Evolutionary conservation across 805 yeast species (phyloP).

Genomic region (Wickerhamomyces ciferrii): DNA sequence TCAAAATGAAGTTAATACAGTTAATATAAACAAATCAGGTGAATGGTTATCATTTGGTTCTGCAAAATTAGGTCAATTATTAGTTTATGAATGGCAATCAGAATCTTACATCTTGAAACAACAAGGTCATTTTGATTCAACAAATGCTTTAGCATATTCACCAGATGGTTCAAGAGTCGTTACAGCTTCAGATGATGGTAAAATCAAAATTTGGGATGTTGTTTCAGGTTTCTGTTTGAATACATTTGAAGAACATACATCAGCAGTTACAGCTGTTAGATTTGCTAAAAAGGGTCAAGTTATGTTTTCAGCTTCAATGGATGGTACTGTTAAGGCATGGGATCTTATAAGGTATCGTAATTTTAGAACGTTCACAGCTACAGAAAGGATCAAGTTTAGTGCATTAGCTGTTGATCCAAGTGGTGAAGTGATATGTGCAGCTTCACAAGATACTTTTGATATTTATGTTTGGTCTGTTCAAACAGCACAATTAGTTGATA

Average conservation of each 20-base stretch:
- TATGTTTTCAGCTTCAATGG: slow-evolving; percentile 83
- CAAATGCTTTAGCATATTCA: slow-evolving; percentile 79
- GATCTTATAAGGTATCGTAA: slow-evolving; percentile 90
- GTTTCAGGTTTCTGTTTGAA: slow-evolving; percentile 87
- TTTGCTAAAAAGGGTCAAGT: slow-evolving; percentile 91
- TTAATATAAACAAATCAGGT: slow-evolving; percentile 74
- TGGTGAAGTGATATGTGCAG: slow-evolving; percentile 96
- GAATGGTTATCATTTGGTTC: slow-evolving; percentile 99
- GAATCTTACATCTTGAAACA: slow-evolving; percentile 93
- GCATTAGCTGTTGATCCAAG: slow-evolving; percentile 93
- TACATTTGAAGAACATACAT: slow-evolving; percentile 86
- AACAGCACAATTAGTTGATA: slow-evolving; percentile 85
- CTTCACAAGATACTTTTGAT: slow-evolving; percentile 83
- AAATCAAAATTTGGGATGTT: slow-evolving; percentile 94
- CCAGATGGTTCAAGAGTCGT: slow-evolving; percentile 93
- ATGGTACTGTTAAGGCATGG: slow-evolving; percentile 98
- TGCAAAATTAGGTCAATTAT: slow-evolving; percentile 79
- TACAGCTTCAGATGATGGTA: slow-evolving; percentile 96
- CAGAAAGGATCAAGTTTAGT: slow-evolving; percentile 81
- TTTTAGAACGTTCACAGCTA: slow-evolving; percentile 90
- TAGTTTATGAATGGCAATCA: slow-evolving; percentile 98
- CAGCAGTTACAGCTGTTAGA: slow-evolving; percentile 82
- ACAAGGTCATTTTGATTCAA: slow-evolving; percentile 94
- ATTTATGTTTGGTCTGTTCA: slow-evolving; percentile 97
- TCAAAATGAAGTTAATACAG: slow-evolving; percentile 80